These are phyloP conservation scores for Pleurotus ostreatus DNA, from an alignment of 768 basidiomycete genomes.

Conservation along the genomic window DNA sequence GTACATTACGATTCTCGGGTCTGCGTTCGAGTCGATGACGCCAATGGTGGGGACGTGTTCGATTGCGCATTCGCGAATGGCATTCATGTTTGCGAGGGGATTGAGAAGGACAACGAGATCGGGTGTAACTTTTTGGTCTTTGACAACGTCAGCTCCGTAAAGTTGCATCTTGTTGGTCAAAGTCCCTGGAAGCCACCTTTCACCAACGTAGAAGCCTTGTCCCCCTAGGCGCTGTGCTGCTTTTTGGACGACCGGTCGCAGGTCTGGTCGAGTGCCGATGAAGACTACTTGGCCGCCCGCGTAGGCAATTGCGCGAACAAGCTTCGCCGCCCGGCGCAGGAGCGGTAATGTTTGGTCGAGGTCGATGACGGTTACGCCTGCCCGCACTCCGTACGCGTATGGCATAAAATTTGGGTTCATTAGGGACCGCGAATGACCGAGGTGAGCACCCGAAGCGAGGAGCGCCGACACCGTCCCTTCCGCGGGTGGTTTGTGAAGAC, in stretches of 20 bases:
- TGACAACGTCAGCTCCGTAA: slow-evolving; percentile 56
- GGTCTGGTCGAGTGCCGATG: slow-evolving; percentile 82
- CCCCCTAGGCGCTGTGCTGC: slow-evolving; percentile 74
- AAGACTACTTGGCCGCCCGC: slow-evolving; percentile 85
- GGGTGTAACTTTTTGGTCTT: slow-evolving; percentile 59
- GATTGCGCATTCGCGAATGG: slow-evolving; percentile 87
- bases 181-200: slow-evolving; percentile 93
- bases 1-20: slow-evolving; percentile 96
- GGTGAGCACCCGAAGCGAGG: slow-evolving; percentile 88
- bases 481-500: slow-evolving; percentile 51
- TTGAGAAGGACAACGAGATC: slow-evolving; percentile 92
- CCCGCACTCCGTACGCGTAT: slow-evolving; percentile 89
- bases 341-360: slow-evolving; percentile 91
- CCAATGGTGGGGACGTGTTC: slow-evolving; percentile 92
- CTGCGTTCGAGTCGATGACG: slow-evolving; percentile 91
- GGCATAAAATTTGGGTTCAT: slow-evolving; percentile 90
- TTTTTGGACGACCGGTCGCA: slow-evolving; percentile 68
- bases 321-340: slow-evolving; percentile 83
- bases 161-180: slow-evolving; percentile 82
- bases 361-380: slow-evolving; percentile 90
- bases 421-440: slow-evolving; percentile 81
- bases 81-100: slow-evolving; percentile 77
- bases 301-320: slow-evolving; percentile 78
- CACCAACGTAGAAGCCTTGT: slow-evolving; percentile 82
- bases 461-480: slow-evolving; percentile 84